Base-by-base conservation (phyloP, 1,284 basidiomycete genomes). In the Irpex lacteus region DNA sequence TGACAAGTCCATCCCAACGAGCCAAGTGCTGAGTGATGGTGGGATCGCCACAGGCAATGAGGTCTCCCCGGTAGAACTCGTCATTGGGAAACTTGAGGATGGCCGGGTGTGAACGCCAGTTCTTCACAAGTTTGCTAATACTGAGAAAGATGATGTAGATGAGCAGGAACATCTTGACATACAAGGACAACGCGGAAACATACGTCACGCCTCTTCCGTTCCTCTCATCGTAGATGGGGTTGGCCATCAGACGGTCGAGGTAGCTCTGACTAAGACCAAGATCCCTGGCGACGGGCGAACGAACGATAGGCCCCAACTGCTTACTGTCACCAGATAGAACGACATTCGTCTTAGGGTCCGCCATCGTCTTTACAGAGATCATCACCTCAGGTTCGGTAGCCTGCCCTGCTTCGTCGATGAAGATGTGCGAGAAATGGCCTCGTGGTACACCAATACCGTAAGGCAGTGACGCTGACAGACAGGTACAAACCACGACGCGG, bases 321-420 rank as follows among this genome's bases (percentile, higher is more conserved):
- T 82, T 81, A 55, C 80, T 80, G 73, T 88, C 86, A 0, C 86
- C 86, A 1, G 84, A 81, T 32, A 87, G 73, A 9, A 88, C 73
- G 13, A 88, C 70, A 65, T 85, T 86, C 8, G 63, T 85, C 4
- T 72, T 65, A 8, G 73, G 66, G 63, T 78, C 76, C 0, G 81
- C 82, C 61, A 83, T 74, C 8, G 78, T 82, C 75, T 81, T 82
- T 64, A 88, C 77, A 0, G 82, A 75, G 3, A 86, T 76, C 80
- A 87, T 84, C 11, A 79, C 73, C 66, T 87, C 85, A 0, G 85
- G 84, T 66, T 88, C 86, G 18, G 79, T 82, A 1, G 86, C 85
- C 67, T 89, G 86, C 0, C 85, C 87, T 7, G 87, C 86, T 68
- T 90, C 87, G 69, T 90, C 87, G 9, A 87, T 74, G 69, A 89